Evolutionary conservation across 768 basidiomycete genomes (phyloP), one percentile per base, ranked within the genome.

Genomic region (Amanita inopinata): DNA sequence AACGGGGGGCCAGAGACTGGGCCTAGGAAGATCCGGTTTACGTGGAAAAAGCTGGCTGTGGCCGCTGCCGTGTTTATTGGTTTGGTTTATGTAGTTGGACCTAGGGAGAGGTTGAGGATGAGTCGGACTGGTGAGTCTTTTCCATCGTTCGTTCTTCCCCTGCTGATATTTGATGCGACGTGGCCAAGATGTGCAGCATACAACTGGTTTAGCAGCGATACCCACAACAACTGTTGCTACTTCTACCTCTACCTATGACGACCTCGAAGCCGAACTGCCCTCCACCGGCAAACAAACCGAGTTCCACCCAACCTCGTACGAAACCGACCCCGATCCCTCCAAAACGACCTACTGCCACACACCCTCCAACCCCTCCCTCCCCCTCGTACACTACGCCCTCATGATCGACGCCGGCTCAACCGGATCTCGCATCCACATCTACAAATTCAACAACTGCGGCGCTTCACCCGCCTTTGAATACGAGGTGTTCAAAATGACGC

Each of bases 371-470:
- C 72, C 1, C 59, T 87, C 52, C 39, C 55, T 67, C 37, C 71
- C 73, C 0, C 67, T 94, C 45, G 83, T 94, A 9, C 89, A 91
- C 58, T 99, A 87, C 60, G 92, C 90, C 0, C 74, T 98, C 54
- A 96, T 97, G 81, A 87, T 98, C 64, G 96, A 99, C 60, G 94
- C 96, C 0, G 96, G 96, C 17, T 97, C 93, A 12, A 96, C 92
- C 0, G 96, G 94, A 14, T 96, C 93, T 0, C 78, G 96, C 12
- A 92, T 98, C 55, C 96, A 99, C 70, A 74, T 98, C 23, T 99
- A 98, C 80, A 98, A 96, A 58, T 97, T 98, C 77, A 73, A 94
- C 72, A 81, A 91, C 67, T 92, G 91, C 66, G 68, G 70, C 0
- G 59, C 80, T 0, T 76, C 83, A 0, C 80, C 91, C 1, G 56